Percentiles rank a stretch among this genome's conserved stretches.
Evolutionary conservation across 2,329 filamentous ascomycete genomes (phyloP).

Genomic region (Anthostomella pinea): DNA sequence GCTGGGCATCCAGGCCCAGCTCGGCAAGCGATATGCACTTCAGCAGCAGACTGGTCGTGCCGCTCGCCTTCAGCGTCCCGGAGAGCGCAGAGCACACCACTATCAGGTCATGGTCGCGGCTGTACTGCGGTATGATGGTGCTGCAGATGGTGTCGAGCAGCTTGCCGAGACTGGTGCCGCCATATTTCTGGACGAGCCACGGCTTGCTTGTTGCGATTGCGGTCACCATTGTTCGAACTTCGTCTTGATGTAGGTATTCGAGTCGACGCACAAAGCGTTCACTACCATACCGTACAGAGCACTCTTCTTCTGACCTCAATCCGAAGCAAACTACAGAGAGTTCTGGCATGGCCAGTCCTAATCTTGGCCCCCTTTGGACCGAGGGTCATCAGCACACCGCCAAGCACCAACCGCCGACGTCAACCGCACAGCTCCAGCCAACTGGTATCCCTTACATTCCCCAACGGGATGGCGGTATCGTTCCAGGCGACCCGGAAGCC

Average conservation of each 20-base stretch:
- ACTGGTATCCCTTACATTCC: not conserved
- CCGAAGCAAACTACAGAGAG: no score
- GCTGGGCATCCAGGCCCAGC: slow-evolving; percentile 16
- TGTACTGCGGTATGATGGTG: slow-evolving; percentile 29
- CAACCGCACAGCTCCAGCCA: not conserved
- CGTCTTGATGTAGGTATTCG: no score
- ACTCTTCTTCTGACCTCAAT: no score
- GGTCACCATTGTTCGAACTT: slow-evolving; percentile 17
- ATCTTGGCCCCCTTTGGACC: no score
- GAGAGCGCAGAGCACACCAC: slow-evolving; percentile 56
- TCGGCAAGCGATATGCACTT: slow-evolving; percentile 30
- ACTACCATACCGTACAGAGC: no score
- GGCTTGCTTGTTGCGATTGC: slow-evolving; percentile 19
- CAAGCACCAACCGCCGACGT: not conserved
- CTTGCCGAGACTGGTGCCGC: slow-evolving; percentile 58
- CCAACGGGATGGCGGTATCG: not conserved
- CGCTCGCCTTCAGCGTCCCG: slow-evolving; percentile 51
- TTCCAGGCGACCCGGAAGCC: no score
- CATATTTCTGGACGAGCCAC: slow-evolving; percentile 62
- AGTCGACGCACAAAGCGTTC: no score
- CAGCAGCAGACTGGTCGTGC: slow-evolving; percentile 48
- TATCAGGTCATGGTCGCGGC: slow-evolving; percentile 46
- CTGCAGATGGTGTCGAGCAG: slow-evolving; percentile 48
- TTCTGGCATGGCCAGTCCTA: no score
- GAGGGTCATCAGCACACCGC: not conserved